phyloP scores from a whole-genome alignment of 345 rosid genomes.

The Eucalyptus virginea region DNA sequence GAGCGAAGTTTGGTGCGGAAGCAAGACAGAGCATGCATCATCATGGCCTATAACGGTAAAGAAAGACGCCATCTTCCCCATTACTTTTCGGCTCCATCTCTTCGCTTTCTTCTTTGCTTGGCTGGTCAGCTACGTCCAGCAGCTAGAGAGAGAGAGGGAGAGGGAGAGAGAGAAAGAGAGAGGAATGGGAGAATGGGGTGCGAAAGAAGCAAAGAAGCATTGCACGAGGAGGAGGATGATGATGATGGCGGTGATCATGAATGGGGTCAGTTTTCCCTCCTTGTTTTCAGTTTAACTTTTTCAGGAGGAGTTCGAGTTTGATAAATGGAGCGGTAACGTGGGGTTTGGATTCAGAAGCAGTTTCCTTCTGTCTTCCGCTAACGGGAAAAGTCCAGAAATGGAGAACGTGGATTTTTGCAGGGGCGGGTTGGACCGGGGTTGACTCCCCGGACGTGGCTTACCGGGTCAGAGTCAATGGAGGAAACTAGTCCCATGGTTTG shows the following conservation, averaged over 20 bases:
- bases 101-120: background rate
- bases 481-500: background rate
- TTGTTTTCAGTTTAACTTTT: background rate
- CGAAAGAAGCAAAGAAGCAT: conserved; percentile 1
- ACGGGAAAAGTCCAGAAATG: background rate
- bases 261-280: background rate
- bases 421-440: background rate
- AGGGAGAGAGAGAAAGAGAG: background rate
- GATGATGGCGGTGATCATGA: background rate
- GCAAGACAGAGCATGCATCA: background rate
- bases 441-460: background rate
- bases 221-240: background rate
- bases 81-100: background rate
- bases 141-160: background rate
- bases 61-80: background rate
- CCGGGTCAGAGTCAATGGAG: background rate
- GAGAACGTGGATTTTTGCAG: background rate
- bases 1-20: background rate
- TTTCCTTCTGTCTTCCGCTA: background rate
- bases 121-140: background rate
- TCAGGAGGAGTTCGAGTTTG: background rate
- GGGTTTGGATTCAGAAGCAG: background rate
- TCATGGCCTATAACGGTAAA: background rate
- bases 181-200: background rate
- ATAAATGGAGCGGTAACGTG: background rate